phyloP scores from a whole-genome alignment of 1,284 basidiomycete genomes.

The Cryptococcus neoformans region DNA sequence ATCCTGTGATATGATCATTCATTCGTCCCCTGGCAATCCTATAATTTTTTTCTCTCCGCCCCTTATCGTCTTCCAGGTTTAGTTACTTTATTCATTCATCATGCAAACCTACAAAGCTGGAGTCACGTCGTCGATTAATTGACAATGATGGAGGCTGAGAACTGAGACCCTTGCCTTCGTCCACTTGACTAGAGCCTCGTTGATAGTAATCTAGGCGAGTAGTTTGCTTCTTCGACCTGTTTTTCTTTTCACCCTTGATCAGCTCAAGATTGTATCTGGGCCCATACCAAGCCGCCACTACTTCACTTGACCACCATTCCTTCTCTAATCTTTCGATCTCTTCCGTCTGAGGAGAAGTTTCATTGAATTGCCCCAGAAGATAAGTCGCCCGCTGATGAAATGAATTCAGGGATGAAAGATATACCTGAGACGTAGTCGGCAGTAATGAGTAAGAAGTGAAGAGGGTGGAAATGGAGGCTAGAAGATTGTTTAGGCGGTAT shows the following conservation, averaged over 20 bases:
- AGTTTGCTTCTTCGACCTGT: no score
- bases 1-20: not conserved
- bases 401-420: not conserved
- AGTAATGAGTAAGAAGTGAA: not conserved
- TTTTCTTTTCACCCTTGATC: no score
- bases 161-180: not conserved
- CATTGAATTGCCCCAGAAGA: not conserved
- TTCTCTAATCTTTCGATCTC: conserved; percentile 14
- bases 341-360: not conserved
- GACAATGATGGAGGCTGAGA: not conserved
- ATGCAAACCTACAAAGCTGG: conserved; percentile 1
- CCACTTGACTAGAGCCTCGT: not conserved
- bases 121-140: not conserved
- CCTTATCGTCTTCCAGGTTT: not conserved
- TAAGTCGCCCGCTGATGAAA: not conserved
- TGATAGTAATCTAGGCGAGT: not conserved
- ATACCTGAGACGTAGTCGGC: not conserved
- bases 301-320: conserved; percentile 26
- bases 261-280: conserved; percentile 5
- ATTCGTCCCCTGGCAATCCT: no score
- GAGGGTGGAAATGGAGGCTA: not conserved
- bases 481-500: conserved; percentile 8
- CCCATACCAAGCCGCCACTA: conserved; percentile 27
- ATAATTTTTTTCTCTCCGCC: not conserved
- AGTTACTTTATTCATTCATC: not conserved